phyloP scores from a whole-genome alignment of 1,284 basidiomycete species.

The Stygiomarasmius scandens region DNA sequence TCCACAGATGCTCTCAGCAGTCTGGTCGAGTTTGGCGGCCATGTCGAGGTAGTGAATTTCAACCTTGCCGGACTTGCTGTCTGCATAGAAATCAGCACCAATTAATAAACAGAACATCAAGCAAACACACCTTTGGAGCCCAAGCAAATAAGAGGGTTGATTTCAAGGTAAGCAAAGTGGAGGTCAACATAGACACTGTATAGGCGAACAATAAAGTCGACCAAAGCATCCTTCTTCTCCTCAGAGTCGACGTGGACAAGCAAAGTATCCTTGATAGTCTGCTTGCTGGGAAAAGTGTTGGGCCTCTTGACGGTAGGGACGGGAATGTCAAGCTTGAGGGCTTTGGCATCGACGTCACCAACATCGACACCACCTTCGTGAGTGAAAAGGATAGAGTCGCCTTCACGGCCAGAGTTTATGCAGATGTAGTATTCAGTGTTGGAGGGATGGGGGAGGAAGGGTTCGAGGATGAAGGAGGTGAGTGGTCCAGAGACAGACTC shows the following conservation, averaged over 20 bases:
- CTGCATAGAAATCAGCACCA: constrained; percentile 38
- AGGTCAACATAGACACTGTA: constrained; percentile 98
- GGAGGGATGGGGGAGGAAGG: constrained; percentile 94
- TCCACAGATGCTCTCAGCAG: constrained; percentile 97
- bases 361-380: constrained; percentile 99
- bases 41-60: constrained; percentile 98
- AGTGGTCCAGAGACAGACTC: constrained; percentile 93
- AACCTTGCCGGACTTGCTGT: constrained; percentile 62
- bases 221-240: constrained; percentile 77
- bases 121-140: constrained; percentile 44
- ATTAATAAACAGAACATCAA: neutral
- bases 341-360: constrained; percentile 98
- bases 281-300: constrained; percentile 79
- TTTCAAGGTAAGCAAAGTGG: constrained; percentile 99
- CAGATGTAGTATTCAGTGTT: constrained; percentile 98
- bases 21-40: constrained; percentile 99
- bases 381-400: constrained; percentile 97
- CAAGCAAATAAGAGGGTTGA: constrained; percentile 97
- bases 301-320: constrained; percentile 44
- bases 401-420: constrained; percentile 94
- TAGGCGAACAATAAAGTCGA: constrained; percentile 93
- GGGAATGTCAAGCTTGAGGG: constrained; percentile 86
- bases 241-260: constrained; percentile 79
- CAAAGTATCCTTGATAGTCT: constrained; percentile 73
- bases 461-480: constrained; percentile 98